Conservation (phyloP, 2,329 filamentous ascomycete genomes). For the Ceratocystis colombiana region DNA sequence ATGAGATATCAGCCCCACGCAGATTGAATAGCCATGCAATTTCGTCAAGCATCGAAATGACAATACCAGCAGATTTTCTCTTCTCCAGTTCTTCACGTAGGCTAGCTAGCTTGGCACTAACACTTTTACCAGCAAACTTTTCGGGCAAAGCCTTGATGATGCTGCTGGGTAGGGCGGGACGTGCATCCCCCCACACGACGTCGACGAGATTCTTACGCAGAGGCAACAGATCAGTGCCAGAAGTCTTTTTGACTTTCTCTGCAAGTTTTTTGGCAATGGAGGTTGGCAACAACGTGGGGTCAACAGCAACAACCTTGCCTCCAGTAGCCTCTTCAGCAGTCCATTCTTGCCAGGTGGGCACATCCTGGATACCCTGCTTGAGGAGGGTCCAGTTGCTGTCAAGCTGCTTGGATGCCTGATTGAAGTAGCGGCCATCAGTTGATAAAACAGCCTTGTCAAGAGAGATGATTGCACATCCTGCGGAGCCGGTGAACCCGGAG, state of each 20-base stretch:
- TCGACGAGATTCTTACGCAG: conserved; percentile 82
- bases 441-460: conserved; percentile 77
- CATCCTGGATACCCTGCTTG: conserved; percentile 86
- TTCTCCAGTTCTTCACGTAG: conserved; percentile 85
- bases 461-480: conserved; percentile 83
- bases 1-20: conserved; percentile 87
- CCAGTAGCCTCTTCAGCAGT: conserved; percentile 73
- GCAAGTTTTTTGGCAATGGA: conserved; percentile 56
- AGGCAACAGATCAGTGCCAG: conserved; percentile 64
- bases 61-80: conserved; percentile 76
- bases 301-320: conserved; percentile 81
- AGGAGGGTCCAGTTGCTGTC: conserved; percentile 84
- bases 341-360: conserved; percentile 98
- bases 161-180: conserved; percentile 66
- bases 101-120: conserved; percentile 71
- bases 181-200: conserved; percentile 66
- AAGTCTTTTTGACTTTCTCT: conserved; percentile 78
- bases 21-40: conserved; percentile 98
- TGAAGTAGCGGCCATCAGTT: conserved; percentile 96
- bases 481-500: conserved; percentile 87
- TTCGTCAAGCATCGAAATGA: conserved; percentile 92
- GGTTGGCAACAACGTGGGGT: conserved; percentile 74
- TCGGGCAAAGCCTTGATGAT: conserved; percentile 60
- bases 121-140: conserved; percentile 71
- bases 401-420: conserved; percentile 83